Conservation (phyloP, 495 filamentous ascomycete species). For the Talaromyces nanjingensis region DNA sequence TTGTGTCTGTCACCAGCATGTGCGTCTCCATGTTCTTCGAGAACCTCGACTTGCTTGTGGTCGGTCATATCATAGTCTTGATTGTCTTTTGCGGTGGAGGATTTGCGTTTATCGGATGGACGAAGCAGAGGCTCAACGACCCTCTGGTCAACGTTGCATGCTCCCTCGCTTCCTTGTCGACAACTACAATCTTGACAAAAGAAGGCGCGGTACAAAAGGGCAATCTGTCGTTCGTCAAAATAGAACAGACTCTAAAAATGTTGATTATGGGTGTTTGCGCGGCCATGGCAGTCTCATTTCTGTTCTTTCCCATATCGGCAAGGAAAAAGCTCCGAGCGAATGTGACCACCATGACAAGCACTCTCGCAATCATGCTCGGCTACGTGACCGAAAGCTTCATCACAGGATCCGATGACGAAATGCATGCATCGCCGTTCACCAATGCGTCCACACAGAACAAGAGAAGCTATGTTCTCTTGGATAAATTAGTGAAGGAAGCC, state of each 20-base stretch:
- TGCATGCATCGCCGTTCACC: constrained; percentile 55
- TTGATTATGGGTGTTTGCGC: constrained; percentile 75
- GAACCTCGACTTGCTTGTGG: constrained; percentile 50
- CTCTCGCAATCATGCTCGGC: constrained; percentile 72
- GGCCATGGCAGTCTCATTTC: constrained; percentile 68
- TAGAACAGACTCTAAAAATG: constrained; percentile 85
- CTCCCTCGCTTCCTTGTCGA: constrained; percentile 81
- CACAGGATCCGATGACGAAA: constrained; percentile 73
- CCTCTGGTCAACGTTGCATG: constrained; percentile 88
- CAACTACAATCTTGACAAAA: constrained; percentile 88
- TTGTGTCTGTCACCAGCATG: constrained; percentile 83
- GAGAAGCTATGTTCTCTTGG: constrained; percentile 62
- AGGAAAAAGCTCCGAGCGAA: constrained; percentile 66
- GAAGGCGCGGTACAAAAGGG: constrained; percentile 80
- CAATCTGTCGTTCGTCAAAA: constrained; percentile 73
- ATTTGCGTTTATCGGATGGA: constrained; percentile 86
- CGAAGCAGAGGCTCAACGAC: constrained; percentile 78
- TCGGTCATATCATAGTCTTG: constrained; percentile 78
- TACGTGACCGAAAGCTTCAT: constrained; percentile 82
- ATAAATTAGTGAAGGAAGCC: constrained; percentile 76
- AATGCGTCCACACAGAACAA: constrained; percentile 60
- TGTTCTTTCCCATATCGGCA: constrained; percentile 77
- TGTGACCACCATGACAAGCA: constrained; percentile 67
- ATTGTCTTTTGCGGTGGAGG: constrained; percentile 85
- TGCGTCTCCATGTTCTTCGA: constrained; percentile 68